These are phyloP conservation scores for Hypoxylon subgilvum DNA, from an alignment of 495 filamentous ascomycete genomes.

Conservation along the genomic window DNA sequence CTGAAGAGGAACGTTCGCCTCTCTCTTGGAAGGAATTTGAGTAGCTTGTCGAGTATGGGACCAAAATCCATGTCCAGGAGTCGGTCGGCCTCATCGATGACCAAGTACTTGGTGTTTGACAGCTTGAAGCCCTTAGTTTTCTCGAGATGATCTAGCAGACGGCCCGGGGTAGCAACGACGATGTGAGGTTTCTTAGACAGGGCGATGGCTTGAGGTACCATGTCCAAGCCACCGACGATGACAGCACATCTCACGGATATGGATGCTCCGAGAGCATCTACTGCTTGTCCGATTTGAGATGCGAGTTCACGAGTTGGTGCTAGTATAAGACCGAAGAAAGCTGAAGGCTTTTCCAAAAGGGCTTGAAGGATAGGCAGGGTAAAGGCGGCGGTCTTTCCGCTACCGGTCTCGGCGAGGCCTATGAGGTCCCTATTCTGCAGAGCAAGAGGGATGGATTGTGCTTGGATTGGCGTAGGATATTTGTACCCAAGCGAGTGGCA, in stretches of 20 bases:
- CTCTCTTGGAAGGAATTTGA: constrained; percentile 85
- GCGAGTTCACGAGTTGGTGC: constrained; percentile 93
- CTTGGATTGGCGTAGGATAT: constrained; percentile 79
- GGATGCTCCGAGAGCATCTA: constrained; percentile 81
- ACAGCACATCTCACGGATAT: constrained; percentile 81
- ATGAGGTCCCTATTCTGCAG: constrained; percentile 85
- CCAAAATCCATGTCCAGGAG: constrained; percentile 95
- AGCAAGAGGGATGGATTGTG: constrained; percentile 78
- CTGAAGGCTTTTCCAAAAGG: constrained; percentile 80
- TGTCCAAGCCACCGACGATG: constrained; percentile 92
- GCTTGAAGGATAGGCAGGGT: constrained; percentile 86
- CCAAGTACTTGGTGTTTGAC: constrained; percentile 77
- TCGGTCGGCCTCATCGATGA: constrained; percentile 94
- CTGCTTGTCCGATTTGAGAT: constrained; percentile 82
- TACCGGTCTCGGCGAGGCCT: constrained; percentile 91
- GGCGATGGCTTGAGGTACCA: constrained; percentile 86
- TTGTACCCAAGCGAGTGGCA: constrained; percentile 83
- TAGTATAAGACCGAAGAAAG: constrained; percentile 79
- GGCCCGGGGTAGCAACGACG: constrained; percentile 85
- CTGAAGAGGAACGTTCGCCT: constrained; percentile 88
- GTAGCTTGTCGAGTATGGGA: constrained; percentile 86
- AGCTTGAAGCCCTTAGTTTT: constrained; percentile 96
- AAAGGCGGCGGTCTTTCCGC: constrained; percentile 92
- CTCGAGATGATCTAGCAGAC: constrained; percentile 90
- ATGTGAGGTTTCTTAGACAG: constrained; percentile 92